Percentiles rank a stretch among this genome's conserved stretches.
Conservation (phyloP, 2,329 filamentous ascomycete species). For the Monosporascus sp. region DNA sequence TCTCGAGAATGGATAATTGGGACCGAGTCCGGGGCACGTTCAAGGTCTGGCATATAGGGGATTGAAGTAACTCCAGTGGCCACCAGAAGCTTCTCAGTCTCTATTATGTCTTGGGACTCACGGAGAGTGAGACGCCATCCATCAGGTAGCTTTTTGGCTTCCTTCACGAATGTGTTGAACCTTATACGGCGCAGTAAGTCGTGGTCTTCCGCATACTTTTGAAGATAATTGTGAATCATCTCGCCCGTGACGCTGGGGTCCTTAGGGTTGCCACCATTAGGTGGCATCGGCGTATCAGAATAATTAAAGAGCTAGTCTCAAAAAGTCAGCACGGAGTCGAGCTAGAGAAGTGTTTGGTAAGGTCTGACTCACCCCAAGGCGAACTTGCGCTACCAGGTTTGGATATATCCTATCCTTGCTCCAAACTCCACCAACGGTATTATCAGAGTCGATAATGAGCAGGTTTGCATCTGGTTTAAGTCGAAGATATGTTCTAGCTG, state of each 20-base stretch:
- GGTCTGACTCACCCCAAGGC: slow-evolving; percentile 14
- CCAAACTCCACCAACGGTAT: slow-evolving; percentile 19
- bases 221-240: slow-evolving; percentile 21
- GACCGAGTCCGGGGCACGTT: slow-evolving; percentile 7
- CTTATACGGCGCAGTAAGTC: slow-evolving; percentile 19
- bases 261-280: slow-evolving; percentile 13
- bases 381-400: slow-evolving; percentile 18
- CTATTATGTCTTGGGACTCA: slow-evolving; percentile 9
- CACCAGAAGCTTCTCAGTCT: slow-evolving; percentile 24
- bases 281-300: slow-evolving; percentile 18
- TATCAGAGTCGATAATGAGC: slow-evolving; percentile 19
- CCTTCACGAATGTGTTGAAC: slow-evolving; percentile 18
- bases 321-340: background rate
- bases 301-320: slow-evolving; percentile 17
- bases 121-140: slow-evolving; percentile 13
- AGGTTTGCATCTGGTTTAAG: slow-evolving; percentile 16
- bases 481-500: slow-evolving; percentile 18
- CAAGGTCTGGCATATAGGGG: slow-evolving; percentile 15
- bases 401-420: slow-evolving; percentile 21
- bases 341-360: background rate
- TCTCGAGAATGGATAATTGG: slow-evolving; percentile 20
- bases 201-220: slow-evolving; percentile 20
- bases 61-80: slow-evolving; percentile 27
- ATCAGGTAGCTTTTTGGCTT: slow-evolving; percentile 8
- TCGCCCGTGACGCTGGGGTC: slow-evolving; percentile 20